These are phyloP conservation scores for Soucietia sequanensis DNA, from an alignment of 805 yeast species.

Conservation along the genomic window DNA sequence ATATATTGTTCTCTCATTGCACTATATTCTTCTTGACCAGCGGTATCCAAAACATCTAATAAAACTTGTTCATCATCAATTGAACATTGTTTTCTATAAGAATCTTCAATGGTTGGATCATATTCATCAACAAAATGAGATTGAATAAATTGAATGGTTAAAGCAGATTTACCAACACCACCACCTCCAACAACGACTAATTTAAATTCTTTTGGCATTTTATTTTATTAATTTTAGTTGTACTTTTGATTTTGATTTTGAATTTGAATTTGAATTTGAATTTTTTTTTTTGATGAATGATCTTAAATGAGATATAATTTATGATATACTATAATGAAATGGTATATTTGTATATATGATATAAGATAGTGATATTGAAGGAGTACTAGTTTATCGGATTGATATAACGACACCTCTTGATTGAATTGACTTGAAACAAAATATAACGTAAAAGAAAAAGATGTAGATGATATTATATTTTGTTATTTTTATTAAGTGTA, in stretches of 20 bases:
- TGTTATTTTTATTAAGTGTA: too few relatives aligned
- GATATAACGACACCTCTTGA: too few relatives aligned
- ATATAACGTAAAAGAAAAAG: too few relatives aligned
- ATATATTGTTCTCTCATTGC: slow-evolving; percentile 87
- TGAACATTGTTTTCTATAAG: slow-evolving; percentile 82
- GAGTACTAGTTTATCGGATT: too few relatives aligned
- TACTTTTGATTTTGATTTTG: neutral
- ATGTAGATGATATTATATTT: too few relatives aligned
- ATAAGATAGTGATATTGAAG: too few relatives aligned
- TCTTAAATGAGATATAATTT: neutral
- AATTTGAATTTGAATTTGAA: too few relatives aligned
- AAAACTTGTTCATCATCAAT: slow-evolving; percentile 77
- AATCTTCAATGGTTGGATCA: slow-evolving; percentile 96
- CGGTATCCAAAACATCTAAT: slow-evolving; percentile 90
- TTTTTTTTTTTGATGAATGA: too few relatives aligned
- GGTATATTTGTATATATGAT: too few relatives aligned
- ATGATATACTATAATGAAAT: too few relatives aligned
- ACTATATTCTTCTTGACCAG: slow-evolving; percentile 96
- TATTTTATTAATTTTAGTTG: too few relatives aligned
- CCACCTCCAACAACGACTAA: slow-evolving; percentile 98
- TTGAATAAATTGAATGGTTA: slow-evolving; percentile 92
- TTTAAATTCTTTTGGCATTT: slow-evolving; percentile 76
- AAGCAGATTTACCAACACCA: slow-evolving; percentile 96
- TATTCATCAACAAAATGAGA: slow-evolving; percentile 95
- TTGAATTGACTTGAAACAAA: too few relatives aligned